Conservation (phyloP, 441 rosid genomes). For the Omphalea diandra region DNA sequence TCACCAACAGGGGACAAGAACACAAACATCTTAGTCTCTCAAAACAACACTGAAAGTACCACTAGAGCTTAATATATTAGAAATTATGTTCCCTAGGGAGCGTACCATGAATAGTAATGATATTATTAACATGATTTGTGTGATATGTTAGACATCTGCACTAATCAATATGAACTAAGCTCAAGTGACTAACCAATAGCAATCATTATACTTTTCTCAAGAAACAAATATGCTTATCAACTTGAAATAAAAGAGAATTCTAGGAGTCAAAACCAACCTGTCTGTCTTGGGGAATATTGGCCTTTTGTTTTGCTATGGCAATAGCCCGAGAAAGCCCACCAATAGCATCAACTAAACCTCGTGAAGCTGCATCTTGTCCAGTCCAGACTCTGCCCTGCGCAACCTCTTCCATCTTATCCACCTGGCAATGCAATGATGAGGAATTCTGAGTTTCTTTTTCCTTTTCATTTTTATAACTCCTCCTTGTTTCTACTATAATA, state of each 20-base stretch:
- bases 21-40: not conserved
- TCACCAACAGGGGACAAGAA: not conserved
- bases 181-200: not conserved
- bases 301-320: conserved; percentile 86
- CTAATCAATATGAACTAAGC: not conserved
- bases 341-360: conserved; percentile 83
- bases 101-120: not conserved
- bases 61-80: not conserved
- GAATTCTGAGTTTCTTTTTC: not conserved
- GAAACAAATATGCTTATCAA: not conserved
- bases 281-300: conserved; percentile 69
- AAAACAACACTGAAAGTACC: too few relatives aligned
- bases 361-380: conserved; percentile 85
- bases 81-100: not conserved
- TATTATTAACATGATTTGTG: not conserved
- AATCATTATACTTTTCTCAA: not conserved
- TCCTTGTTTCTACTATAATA: not conserved
- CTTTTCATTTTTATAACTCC: not conserved
- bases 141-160: not conserved
- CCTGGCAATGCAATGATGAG: conserved; percentile 41
- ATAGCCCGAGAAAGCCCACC: conserved; percentile 87
- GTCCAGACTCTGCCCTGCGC: conserved; percentile 99
- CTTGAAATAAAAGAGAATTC: not conserved
- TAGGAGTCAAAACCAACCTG: conserved; percentile 39
- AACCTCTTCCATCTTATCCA: conserved; percentile 87